Evolutionary conservation across 2,329 filamentous ascomycete genomes (phyloP), one percentile per base, ranked within the genome.

Genomic region (Pestalotiopsis sp.): DNA sequence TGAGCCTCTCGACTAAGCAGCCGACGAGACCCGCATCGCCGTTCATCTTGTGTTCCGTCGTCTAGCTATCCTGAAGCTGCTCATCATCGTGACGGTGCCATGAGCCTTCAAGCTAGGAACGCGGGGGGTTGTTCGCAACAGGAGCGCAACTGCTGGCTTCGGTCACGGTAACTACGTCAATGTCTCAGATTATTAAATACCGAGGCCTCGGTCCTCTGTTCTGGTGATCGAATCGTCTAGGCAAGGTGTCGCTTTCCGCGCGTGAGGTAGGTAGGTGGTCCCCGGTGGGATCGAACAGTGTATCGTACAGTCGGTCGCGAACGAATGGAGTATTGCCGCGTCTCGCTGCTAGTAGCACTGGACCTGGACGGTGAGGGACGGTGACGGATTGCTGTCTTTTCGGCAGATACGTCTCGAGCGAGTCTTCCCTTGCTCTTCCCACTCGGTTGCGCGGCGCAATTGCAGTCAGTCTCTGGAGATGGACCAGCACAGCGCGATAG

Each of bases 1-100:
- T 85, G 73, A 90, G 83, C 79, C 88, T 87, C 78, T 90, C 87
- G 76, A 90, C 87, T 73, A 90, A 84, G 78, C 86, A 88, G 80
- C 85, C 83, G 75, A 90, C 87, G 74, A 90, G 83, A 79, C 84
- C 84, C 76, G 85, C 84, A 79, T 90, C 87, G 77, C 85, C 84
- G 78, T 86, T 88, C 87, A 90, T 90, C 73, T 78, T 79, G 76
- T 73, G 75, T 77, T 75, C 74, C 75, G 74, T 77, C 74, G 73
- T 72, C 71, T 76, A 72, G 73, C 72, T 71, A 73, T 76, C 70
- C 71, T 72, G 68, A 69, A 75, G 73, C 70, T 72, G 73, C 68
- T 75, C 73, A 74, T 76, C 76, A 78, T 78, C 73, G 75, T 77
- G 74, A 75, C 76, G 75, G 75, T 74, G 75, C 75, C 76, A 77